phyloP scores from a whole-genome alignment of 495 filamentous ascomycete species.

The Pseudotulostoma volvatum region DNA sequence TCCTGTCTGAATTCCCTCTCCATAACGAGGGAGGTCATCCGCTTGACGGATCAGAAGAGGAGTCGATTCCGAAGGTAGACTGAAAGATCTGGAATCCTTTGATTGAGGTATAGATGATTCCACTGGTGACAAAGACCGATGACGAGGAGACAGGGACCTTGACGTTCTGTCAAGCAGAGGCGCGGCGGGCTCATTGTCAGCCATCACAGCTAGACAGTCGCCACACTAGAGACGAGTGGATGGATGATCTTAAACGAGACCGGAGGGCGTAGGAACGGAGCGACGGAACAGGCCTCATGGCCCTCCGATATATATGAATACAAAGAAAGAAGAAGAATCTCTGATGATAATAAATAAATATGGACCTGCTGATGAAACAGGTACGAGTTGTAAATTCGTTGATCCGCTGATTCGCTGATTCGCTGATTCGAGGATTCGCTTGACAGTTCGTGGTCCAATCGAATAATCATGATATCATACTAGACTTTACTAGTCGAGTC shows the following conservation, averaged over 20 bases:
- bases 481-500: too few relatives aligned
- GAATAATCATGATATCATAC: too few relatives aligned
- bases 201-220: slow-evolving; percentile 20
- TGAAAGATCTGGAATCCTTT: slow-evolving; percentile 13
- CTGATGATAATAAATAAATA: too few relatives aligned
- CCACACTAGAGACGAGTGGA: slow-evolving; percentile 6
- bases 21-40: slow-evolving; percentile 19
- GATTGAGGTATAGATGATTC: slow-evolving; percentile 3
- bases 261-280: too few relatives aligned
- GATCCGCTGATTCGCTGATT: too few relatives aligned
- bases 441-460: too few relatives aligned
- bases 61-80: slow-evolving; percentile 27
- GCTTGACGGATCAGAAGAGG: slow-evolving; percentile 25
- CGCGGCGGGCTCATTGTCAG: slow-evolving; percentile 17
- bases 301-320: too few relatives aligned
- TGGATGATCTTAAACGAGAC: slow-evolving; percentile 2
- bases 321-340: too few relatives aligned
- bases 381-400: too few relatives aligned
- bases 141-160: slow-evolving; percentile 8
- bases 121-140: slow-evolving; percentile 3
- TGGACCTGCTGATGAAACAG: too few relatives aligned
- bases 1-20: slow-evolving; percentile 11
- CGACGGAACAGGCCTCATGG: too few relatives aligned
- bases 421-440: too few relatives aligned
- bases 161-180: slow-evolving; percentile 16